A percentile compares a stretch with the other conserved stretches of the same genome.
Evolutionary conservation across 1,284 basidiomycete species (phyloP).

Genomic region (Erythrobasidium hasegawianum): DNA sequence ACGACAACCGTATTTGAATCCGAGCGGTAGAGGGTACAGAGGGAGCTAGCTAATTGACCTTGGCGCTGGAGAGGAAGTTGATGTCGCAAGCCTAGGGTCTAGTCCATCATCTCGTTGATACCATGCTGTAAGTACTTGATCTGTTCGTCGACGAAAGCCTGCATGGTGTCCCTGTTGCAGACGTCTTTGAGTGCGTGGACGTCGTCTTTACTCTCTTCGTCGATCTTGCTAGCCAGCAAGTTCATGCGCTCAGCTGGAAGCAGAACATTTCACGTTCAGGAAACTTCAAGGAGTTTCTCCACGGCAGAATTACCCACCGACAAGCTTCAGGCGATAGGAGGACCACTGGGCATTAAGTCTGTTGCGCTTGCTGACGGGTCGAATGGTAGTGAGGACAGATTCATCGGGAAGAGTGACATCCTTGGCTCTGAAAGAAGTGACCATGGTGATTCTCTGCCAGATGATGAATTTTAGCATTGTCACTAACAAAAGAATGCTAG

Average conservation of each 20-base stretch:
- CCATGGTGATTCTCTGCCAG: conserved; percentile 43
- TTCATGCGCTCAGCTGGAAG: conserved; percentile 14
- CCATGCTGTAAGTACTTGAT: conserved; percentile 23
- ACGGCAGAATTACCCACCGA: conserved; percentile 12
- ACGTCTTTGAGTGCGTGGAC: conserved; percentile 7
- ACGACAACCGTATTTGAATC: no score
- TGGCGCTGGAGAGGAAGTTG: not conserved
- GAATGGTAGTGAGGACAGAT: conserved; percentile 42
- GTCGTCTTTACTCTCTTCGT: conserved; percentile 18
- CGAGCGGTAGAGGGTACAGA: no score
- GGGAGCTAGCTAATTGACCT: no score
- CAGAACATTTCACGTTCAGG: not conserved
- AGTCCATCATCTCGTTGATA: conserved; percentile 22
- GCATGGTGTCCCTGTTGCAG: conserved; percentile 17
- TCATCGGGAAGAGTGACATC: conserved; percentile 40
- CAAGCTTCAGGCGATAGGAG: conserved; percentile 39
- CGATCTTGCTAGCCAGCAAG: conserved; percentile 9
- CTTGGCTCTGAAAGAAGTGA: conserved; percentile 44
- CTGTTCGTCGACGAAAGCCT: conserved; percentile 16
- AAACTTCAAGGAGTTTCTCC: not conserved
- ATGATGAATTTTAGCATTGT: not conserved
- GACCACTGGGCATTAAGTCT: conserved; percentile 39
- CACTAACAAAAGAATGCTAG: not conserved
- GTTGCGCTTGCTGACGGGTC: conserved; percentile 37
- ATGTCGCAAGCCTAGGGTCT: not conserved